Base-by-base conservation (phyloP, 2,329 filamentous ascomycete genomes). In the Dactylonectria estremocensis region DNA sequence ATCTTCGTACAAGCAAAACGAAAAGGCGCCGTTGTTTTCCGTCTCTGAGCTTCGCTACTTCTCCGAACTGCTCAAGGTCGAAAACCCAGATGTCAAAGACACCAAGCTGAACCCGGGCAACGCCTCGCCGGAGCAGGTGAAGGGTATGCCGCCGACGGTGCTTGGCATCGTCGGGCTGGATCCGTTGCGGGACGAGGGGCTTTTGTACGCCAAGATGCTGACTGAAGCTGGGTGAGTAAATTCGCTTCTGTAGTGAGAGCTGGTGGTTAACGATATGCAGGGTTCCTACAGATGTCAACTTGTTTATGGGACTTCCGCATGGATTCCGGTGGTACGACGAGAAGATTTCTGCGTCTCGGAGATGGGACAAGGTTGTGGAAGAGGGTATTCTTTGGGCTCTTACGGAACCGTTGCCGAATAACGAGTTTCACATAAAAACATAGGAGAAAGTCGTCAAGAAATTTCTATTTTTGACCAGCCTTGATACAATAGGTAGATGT, bases 11-110 rank as follows among this genome's bases (percentile, higher is more conserved):
- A 76, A 77, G 7, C 77, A 85, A 66, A 84, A 85, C 64, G 81
- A 81, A 35, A 59, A 85, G 14, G 88, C 88, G 0, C 86, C 88
- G 0, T 77, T 89, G 13, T 69, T 88, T 59, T 82, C 86, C 0
- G 68, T 80, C 16, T 74, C 73, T 2, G 66, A 68, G 11, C 50
- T 66, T 6, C 48, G 56, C 0, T 61, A 33, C 55, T 81, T 79
- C 40, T 64, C 68, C 7, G 69, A 76, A 3, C 56, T 79, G 20
- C 64, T 81, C 8, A 65, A 77, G 4, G 20, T 81, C 2, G 7
- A 37, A 13, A 33, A 72, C 2, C 71, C 75, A 1, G 69, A 77
- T n/a, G 75, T 67, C 3, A 58, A 68, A 1, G 82, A 86, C 69
- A 69, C 75, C 8, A 74, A 76, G 20, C 66, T 85, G 20, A 87